These are phyloP conservation scores for Neurospora sp. DNA, from an alignment of 495 filamentous ascomycete species.

Conservation along the genomic window DNA sequence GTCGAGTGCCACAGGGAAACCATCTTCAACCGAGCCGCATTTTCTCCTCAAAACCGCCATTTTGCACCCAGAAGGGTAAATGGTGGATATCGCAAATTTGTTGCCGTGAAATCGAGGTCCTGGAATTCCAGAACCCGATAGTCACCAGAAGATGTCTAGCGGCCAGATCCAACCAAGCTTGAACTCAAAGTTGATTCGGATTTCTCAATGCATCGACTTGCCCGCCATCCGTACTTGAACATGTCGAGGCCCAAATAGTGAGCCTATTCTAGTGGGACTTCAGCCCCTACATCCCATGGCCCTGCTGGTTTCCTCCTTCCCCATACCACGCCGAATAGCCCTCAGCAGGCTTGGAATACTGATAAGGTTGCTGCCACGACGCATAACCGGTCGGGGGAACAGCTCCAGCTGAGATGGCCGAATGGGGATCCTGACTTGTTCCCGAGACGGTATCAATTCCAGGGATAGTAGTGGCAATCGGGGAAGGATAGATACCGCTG, in stretches of 20 bases:
- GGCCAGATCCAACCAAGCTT: neutral
- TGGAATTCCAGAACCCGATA: neutral
- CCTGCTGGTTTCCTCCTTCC: constrained; percentile 19
- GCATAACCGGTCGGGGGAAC: constrained; percentile 29
- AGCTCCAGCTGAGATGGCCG: constrained; percentile 32
- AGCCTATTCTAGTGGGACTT: neutral
- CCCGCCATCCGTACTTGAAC: neutral
- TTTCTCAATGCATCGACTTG: neutral
- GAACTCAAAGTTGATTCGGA: neutral
- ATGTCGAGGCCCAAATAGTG: neutral
- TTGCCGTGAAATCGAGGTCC: neutral
- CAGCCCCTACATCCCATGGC: neutral
- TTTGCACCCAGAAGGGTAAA: neutral
- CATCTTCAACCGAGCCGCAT: neutral
- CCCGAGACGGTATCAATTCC: constrained; percentile 28
- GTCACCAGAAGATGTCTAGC: neutral
- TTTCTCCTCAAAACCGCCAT: neutral
- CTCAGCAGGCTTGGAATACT: constrained; percentile 28
- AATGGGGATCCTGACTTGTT: constrained; percentile 21
- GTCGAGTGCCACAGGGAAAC: neutral
- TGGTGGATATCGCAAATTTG: neutral
- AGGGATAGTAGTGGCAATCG: constrained; percentile 28
- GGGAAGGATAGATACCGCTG: constrained; percentile 27
- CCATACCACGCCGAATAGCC: constrained; percentile 34
- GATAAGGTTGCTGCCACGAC: constrained; percentile 35